Percentiles rank a stretch among this genome's conserved stretches.
phyloP scores from a whole-genome alignment of 1,284 basidiomycete genomes.

The Apiotrichum porosum region DNA sequence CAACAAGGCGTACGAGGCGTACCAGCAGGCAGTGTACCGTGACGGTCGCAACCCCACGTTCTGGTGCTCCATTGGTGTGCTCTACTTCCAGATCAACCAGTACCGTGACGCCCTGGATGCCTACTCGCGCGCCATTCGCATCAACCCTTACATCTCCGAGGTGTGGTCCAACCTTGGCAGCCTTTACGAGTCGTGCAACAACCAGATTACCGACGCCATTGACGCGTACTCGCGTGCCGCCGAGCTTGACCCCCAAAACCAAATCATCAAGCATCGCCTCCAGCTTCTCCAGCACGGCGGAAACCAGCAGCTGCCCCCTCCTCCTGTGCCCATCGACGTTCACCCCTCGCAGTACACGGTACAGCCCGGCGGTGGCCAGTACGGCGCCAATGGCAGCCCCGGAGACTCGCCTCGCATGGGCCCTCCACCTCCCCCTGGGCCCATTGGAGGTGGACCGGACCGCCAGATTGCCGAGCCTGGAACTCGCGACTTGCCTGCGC shows the following conservation, averaged over 20 bases:
- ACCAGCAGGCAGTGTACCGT: conserved; percentile 97
- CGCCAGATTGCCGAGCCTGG: conserved; percentile 11
- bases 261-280: conserved; percentile 70
- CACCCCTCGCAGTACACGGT: conserved; percentile 85
- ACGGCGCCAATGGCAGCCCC: conserved; percentile 19
- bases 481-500: conserved; percentile 39
- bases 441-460: conserved; percentile 5
- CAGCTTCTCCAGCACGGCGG: conserved; percentile 74
- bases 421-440: background rate
- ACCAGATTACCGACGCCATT: conserved; percentile 97
- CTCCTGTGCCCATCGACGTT: conserved; percentile 87
- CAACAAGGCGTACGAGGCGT: conserved; percentile 99
- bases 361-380: conserved; percentile 39
- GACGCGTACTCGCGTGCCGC: conserved; percentile 92
- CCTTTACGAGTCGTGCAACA: conserved; percentile 97
- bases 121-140: conserved; percentile 94
- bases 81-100: conserved; percentile 99
- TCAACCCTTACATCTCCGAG: conserved; percentile 98
- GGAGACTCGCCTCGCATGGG: conserved; percentile 26
- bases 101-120: conserved; percentile 97
- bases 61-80: conserved; percentile 98
- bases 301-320: conserved; percentile 67
- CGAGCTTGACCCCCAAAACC: conserved; percentile 79
- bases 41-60: conserved; percentile 98
- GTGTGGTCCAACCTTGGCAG: conserved; percentile 99